phyloP scores from a whole-genome alignment of 1,139 yeast species.

The Lodderomyces elongisporus region DNA sequence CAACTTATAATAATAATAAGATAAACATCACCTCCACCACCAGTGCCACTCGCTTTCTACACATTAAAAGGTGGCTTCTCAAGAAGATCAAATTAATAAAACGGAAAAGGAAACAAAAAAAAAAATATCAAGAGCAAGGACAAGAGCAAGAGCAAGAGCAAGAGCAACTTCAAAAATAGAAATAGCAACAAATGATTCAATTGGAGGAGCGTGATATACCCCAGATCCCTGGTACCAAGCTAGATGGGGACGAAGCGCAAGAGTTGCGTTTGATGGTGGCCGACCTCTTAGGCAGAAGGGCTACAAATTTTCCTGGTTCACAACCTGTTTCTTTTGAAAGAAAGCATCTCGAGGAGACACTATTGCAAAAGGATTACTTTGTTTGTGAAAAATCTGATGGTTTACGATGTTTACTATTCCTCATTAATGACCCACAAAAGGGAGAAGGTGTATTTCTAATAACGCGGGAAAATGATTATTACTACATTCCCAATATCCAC shows the following conservation, averaged over 20 bases:
- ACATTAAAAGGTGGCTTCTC: too few relatives aligned
- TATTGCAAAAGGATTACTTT: constrained; percentile 59
- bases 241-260: constrained; percentile 65
- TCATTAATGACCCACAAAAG: constrained; percentile 64
- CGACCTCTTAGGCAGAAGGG: constrained; percentile 53
- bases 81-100: too few relatives aligned
- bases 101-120: too few relatives aligned
- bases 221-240: constrained; percentile 74
- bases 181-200: constrained; percentile 35
- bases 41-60: too few relatives aligned
- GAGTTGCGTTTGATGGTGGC: constrained; percentile 70
- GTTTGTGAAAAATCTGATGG: constrained; percentile 98
- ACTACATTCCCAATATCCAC: constrained; percentile 74
- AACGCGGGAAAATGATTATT: constrained; percentile 85
- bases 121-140: too few relatives aligned
- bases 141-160: too few relatives aligned
- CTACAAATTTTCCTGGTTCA: constrained; percentile 70
- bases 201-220: constrained; percentile 64
- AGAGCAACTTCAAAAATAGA: too few relatives aligned
- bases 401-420: constrained; percentile 67
- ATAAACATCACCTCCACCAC: too few relatives aligned
- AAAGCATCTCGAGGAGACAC: constrained; percentile 59
- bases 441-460: constrained; percentile 73
- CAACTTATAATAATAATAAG: too few relatives aligned
- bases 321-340: constrained; percentile 92